Evolutionary conservation across 2,329 filamentous ascomycete genomes (phyloP), one percentile per base, ranked within the genome.

Genomic region (Colletotrichum viniferum): DNA sequence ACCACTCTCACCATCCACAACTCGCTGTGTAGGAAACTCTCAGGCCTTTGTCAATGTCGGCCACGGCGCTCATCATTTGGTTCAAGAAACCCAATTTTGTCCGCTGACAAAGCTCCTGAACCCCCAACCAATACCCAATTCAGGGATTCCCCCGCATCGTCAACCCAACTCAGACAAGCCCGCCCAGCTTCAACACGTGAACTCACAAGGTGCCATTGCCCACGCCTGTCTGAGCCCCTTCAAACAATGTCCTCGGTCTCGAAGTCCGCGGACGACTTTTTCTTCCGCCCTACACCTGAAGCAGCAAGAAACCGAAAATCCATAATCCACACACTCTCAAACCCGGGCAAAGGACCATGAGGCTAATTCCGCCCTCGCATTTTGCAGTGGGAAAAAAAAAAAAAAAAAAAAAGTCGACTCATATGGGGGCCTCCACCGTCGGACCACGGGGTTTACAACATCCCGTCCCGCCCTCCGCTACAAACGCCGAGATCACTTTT

Each of bases 401-500:
- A 30, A 61, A 48, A 16, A 63, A 32, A 43, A 32, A 36, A 68
- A 30, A 24, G 34, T 34, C 12, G 58, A 61, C 58, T 61, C 58
- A 64, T 64, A 43, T 28, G 24, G 43, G 26, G 38, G 21, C 63
- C 43, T 34, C 32, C 69, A 63, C 32, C 28, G 24, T 73, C 73
- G 69, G 62, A 48, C 62, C 62, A 28, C 73, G 73, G 73, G 56
- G 73, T 74, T 74, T 74, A 58, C 73, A 72, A 71, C 30, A 66
- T 48, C 63, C 73, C 73, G 73, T 55, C 38, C 69, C 72, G 72
- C 72, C 68, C 73, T 74, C 73, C 62, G 73, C 56, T 62, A 64
- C 67, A 67, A 74, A 74, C 62, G 69, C 73, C 69, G 73, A 72
- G 32, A 68, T 72, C 43, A 73, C n/a, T 62, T 43, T 72, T 74